Evolutionary conservation across 192 early-diverging fungal genomes (phyloP).

Genomic region (Gryganskiella cystojenkinii): DNA sequence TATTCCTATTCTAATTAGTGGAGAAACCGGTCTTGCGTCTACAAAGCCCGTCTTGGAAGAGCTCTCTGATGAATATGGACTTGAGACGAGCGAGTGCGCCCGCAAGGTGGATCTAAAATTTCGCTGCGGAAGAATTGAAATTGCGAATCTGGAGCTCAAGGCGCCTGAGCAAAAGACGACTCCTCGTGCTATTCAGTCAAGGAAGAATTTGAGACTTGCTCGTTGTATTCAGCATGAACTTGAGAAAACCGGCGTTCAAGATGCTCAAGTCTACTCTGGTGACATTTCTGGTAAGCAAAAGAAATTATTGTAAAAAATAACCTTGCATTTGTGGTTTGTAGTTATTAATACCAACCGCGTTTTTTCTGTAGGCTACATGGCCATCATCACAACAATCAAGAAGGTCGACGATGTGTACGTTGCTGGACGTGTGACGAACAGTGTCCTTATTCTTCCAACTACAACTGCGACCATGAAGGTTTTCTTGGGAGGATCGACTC

Average conservation of each 20-base stretch:
- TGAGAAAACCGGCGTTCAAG: background rate
- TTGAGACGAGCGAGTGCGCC: background rate
- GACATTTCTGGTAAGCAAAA: constrained; percentile 2
- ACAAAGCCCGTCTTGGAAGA: background rate
- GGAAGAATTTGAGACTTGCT: background rate
- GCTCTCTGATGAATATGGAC: background rate
- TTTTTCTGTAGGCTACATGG: constrained; percentile 2
- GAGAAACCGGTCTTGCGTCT: background rate
- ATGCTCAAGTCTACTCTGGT: background rate
- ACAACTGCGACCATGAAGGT: background rate
- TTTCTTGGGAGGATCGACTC: background rate
- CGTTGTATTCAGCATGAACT: background rate
- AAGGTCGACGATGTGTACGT: constrained; percentile 3
- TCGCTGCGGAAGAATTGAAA: background rate
- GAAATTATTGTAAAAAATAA: background rate
- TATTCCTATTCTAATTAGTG: background rate
- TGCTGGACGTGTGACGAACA: background rate
- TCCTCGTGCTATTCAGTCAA: background rate
- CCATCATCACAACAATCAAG: background rate
- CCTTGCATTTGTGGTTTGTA: background rate
- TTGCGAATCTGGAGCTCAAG: background rate
- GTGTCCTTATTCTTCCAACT: background rate
- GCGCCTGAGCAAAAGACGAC: background rate
- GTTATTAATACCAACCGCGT: too few species aligned
- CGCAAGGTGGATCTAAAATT: constrained; percentile 1